Evolutionary conservation across 495 filamentous ascomycete species (phyloP), one percentile per base, ranked within the genome.

Genomic region (Neurospora sp.): DNA sequence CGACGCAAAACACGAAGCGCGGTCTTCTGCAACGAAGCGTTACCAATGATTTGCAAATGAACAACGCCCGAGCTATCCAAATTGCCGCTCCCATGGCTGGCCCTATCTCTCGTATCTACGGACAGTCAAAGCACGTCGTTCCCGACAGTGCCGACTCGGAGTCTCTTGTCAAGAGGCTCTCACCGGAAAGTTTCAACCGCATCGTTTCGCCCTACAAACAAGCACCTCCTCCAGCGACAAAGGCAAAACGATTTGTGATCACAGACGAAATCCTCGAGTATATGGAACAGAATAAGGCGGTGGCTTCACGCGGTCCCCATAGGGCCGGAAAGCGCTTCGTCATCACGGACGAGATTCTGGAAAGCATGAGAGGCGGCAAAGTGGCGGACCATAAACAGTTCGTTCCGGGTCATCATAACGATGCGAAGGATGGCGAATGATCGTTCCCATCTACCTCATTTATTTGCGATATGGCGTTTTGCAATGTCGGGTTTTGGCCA

Each of bases 21-120:
- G 72, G 74, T 37, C 65, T 81, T 40, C 70, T 76, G 45, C 71
- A 74, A 37, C 79, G 76, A 18, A 75, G 71, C 42, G 75, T 76
- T 9, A 69, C 75, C 8, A 76, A 81, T n/a, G 74, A 78, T 39
- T 69, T 80, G 4, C 75, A 79, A 31, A 79, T 81, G 77, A 78
- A 79, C 71, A 79, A 75, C 1, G 74, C 71, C 27, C 80, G 76
- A 48, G 73, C 73, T 12, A 74, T 82, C 70, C 69, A 77, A 8
- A 73, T 79, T 68, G 72, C 76, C 27, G 74, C 72, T 65, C 75
- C 79, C 44, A 69, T 40, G 16, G 72, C 75, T 12, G 69, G 31
- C 20, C 68, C 70, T 27, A 44, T 78, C n/a, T 72, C 76, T 41
- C 74, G 74, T 20, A 72, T 76, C 40, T 74, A 76, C 38, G 71